phyloP scores from a whole-genome alignment of 2,329 filamentous ascomycete genomes.

The Salinomyces thailandicus region DNA sequence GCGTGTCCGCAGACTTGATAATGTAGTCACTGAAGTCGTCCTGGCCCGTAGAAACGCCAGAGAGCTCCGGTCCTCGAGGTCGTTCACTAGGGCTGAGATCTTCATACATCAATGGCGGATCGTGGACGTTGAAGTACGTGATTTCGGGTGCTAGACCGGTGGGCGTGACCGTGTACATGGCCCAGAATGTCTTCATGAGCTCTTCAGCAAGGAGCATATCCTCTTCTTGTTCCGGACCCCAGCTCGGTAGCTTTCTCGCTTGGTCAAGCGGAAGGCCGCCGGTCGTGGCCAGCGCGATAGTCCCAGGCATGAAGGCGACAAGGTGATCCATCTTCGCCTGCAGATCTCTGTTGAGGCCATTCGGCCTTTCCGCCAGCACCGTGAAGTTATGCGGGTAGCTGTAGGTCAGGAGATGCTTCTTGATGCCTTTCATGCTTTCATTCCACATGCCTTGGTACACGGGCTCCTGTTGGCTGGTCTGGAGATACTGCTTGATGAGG shows the following conservation, averaged over 20 bases:
- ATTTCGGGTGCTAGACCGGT: conserved; percentile 95
- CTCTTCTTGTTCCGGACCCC: conserved; percentile 70
- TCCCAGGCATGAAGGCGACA: conserved; percentile 94
- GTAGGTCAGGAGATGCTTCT: conserved; percentile 87
- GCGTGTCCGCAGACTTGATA: conserved; percentile 70
- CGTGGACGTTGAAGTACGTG: conserved; percentile 70
- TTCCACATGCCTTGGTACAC: conserved; percentile 91
- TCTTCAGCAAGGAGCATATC: conserved; percentile 82
- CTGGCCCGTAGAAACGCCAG: conserved; percentile 42
- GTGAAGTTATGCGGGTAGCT: conserved; percentile 70
- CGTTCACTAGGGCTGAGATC: conserved; percentile 35
- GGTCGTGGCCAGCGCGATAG: conserved; percentile 80
- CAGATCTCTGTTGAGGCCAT: conserved; percentile 55
- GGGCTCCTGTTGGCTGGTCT: conserved; percentile 76
- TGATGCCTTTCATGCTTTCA: conserved; percentile 70
- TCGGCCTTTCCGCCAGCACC: conserved; percentile 77
- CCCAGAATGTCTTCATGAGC: conserved; percentile 95
- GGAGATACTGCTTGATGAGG: conserved; percentile 94
- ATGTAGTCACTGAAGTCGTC: conserved; percentile 62
- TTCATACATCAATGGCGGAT: conserved; percentile 54
- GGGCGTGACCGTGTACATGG: conserved; percentile 83
- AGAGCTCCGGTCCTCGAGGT: conserved; percentile 40
- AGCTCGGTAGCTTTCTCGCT: conserved; percentile 58
- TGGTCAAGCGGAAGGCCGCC: conserved; percentile 64
- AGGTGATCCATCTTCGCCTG: conserved; percentile 95